Percentiles rank a stretch among this genome's conserved stretches.
Conservation (phyloP, 345 rosid species). For the Hirschfeldia incana region DNA sequence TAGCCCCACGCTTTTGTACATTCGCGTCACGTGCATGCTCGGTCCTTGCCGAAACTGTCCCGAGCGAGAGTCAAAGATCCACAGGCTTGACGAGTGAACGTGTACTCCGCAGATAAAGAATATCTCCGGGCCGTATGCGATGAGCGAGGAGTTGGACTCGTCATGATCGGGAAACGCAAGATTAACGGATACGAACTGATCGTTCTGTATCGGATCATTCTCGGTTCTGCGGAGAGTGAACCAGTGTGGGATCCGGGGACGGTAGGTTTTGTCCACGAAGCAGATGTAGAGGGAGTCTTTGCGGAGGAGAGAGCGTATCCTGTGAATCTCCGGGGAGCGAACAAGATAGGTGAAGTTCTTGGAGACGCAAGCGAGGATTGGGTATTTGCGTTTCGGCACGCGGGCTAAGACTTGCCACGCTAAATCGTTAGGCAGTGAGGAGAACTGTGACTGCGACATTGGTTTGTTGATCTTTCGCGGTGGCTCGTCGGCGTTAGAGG, state of each 20-base stretch:
- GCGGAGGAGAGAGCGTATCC: neutral
- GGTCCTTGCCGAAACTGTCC: neutral
- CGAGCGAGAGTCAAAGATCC: neutral
- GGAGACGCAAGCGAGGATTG: neutral
- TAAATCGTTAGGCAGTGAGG: neutral
- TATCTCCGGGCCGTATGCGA: neutral
- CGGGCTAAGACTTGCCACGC: neutral
- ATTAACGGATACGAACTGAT: neutral
- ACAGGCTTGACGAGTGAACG: neutral
- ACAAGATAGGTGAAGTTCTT: neutral
- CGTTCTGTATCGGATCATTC: neutral
- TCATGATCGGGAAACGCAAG: neutral
- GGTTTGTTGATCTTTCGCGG: neutral
- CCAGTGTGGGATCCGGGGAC: neutral
- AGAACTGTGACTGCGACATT: neutral
- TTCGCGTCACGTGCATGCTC: neutral
- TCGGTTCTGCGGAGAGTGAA: neutral
- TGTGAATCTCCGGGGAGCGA: neutral
- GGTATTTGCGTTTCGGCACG: neutral
- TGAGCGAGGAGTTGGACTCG: neutral
- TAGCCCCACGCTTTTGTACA: neutral
- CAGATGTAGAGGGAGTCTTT: neutral
- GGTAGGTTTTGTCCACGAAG: neutral
- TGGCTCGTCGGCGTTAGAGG: neutral
- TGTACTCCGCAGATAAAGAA: neutral